A percentile compares a stretch with the other conserved stretches of the same genome.
phyloP scores from a whole-genome alignment of 768 basidiomycete species.

The Hygrocybe punicea region DNA sequence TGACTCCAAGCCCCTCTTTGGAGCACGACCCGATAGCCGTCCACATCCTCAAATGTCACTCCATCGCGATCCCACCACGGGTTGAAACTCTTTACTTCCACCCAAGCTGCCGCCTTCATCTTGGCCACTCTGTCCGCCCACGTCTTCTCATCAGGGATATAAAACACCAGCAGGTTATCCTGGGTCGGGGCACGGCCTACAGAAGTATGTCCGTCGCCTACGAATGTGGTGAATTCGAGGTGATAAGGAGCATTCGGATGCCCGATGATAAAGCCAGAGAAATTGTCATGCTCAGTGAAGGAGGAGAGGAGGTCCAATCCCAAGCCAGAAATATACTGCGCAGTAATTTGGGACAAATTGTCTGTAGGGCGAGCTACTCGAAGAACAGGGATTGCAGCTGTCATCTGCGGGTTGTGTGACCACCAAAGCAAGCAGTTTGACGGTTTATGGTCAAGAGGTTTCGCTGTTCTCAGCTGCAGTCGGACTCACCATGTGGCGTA shows the following conservation, averaged over 20 bases:
- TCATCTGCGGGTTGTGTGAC: too few relatives aligned
- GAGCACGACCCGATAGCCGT: background rate
- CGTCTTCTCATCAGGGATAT: background rate
- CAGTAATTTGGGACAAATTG: background rate
- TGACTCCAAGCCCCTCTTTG: conserved; percentile 1
- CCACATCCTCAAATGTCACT: background rate
- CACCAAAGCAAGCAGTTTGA: too few relatives aligned
- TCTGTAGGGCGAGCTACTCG: background rate
- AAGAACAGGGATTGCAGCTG: background rate
- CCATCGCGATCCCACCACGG: background rate
- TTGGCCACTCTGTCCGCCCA: background rate
- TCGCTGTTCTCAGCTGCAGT: too few relatives aligned
- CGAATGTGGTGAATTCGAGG: background rate
- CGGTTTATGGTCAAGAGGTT: too few relatives aligned
- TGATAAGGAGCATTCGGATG: background rate
- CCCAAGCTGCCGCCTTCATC: background rate
- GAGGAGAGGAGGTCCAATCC: background rate
- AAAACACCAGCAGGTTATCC: background rate
- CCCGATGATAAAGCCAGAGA: background rate
- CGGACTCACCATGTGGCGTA: too few relatives aligned
- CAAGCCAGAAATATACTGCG: background rate
- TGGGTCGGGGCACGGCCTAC: background rate
- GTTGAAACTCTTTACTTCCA: background rate
- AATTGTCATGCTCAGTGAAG: background rate
- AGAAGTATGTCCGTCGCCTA: background rate